phyloP scores from a whole-genome alignment of 169 alveolate species.

The Cryptosporidium parvum region DNA sequence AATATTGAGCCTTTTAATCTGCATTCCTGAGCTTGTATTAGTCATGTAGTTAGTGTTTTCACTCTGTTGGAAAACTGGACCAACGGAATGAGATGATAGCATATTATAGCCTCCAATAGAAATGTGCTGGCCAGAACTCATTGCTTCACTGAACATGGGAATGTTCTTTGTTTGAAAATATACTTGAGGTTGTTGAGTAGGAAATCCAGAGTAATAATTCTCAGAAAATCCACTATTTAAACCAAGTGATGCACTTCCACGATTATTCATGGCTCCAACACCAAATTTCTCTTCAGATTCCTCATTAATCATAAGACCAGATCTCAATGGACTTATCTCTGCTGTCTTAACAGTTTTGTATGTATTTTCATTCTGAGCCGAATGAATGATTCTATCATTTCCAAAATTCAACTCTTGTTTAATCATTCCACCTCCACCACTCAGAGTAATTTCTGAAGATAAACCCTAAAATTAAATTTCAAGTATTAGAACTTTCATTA shows the following conservation, averaged over 20 bases:
- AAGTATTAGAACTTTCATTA: neutral
- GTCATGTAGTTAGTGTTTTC: slow-evolving; percentile 7
- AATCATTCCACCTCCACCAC: neutral
- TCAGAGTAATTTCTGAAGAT: slow-evolving; percentile 5
- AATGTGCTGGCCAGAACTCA: neutral
- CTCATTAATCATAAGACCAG: slow-evolving; percentile 43
- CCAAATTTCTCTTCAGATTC: neutral
- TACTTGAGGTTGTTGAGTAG: neutral
- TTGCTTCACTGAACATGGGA: slow-evolving; percentile 5
- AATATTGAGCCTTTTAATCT: slow-evolving; percentile 25
- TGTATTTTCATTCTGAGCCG: neutral
- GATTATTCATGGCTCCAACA: neutral
- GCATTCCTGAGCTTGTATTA: neutral
- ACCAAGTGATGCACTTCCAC: neutral
- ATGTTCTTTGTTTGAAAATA: slow-evolving; percentile 42
- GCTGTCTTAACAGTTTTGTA: slow-evolving; percentile 9
- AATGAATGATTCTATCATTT: neutral
- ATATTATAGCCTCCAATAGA: slow-evolving; percentile 3
- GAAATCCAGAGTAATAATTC: slow-evolving; percentile 8
- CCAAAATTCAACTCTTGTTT: neutral
- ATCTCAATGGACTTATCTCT: slow-evolving; percentile 60
- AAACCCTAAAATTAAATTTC: slow-evolving; percentile 38
- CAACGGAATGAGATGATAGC: neutral
- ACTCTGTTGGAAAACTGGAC: neutral
- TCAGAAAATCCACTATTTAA: slow-evolving; percentile 29